A percentile compares a stretch with the other conserved stretches of the same genome.
These are phyloP conservation scores for Cadophora malorum DNA, from an alignment of 2,329 filamentous ascomycete species.

Conservation along the genomic window DNA sequence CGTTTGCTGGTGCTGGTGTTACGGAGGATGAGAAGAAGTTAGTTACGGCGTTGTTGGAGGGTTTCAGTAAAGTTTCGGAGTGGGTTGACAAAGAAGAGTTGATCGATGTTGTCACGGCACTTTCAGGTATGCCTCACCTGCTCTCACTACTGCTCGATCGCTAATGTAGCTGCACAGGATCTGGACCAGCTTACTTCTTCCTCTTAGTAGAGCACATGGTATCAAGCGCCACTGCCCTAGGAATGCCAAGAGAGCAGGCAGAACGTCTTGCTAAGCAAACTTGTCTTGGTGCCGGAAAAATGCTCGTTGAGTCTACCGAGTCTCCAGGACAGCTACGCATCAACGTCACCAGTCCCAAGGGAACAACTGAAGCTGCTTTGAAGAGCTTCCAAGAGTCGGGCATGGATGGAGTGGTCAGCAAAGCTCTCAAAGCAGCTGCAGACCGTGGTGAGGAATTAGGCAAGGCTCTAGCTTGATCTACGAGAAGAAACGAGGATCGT, in stretches of 20 bases:
- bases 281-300: constrained; percentile 22
- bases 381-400: constrained; percentile 20
- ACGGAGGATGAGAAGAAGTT: constrained; percentile 23
- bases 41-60: constrained; percentile 18
- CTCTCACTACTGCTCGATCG: neutral
- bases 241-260: constrained; percentile 22
- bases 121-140: constrained; percentile 17
- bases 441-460: constrained; percentile 21
- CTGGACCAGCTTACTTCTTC: constrained; percentile 24
- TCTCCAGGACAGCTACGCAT: constrained; percentile 21
- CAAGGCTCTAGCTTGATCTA: neutral
- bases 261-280: constrained; percentile 25
- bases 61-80: constrained; percentile 22
- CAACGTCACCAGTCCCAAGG: constrained; percentile 25
- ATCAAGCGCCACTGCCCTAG: constrained; percentile 18
- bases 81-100: constrained; percentile 23
- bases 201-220: constrained; percentile 23
- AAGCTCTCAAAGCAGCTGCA: constrained; percentile 22
- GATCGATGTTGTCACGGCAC: constrained; percentile 24
- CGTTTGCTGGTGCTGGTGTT: constrained; percentile 21
- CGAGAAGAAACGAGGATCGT: neutral
- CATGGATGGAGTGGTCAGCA: constrained; percentile 18
- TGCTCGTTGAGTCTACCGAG: constrained; percentile 20
- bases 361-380: constrained; percentile 22
- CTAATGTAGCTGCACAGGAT: constrained; percentile 11